Evolutionary conservation across 192 early-diverging fungal genomes (phyloP), one percentile per base, ranked within the genome.

Genomic region (Linnemannia zychae): DNA sequence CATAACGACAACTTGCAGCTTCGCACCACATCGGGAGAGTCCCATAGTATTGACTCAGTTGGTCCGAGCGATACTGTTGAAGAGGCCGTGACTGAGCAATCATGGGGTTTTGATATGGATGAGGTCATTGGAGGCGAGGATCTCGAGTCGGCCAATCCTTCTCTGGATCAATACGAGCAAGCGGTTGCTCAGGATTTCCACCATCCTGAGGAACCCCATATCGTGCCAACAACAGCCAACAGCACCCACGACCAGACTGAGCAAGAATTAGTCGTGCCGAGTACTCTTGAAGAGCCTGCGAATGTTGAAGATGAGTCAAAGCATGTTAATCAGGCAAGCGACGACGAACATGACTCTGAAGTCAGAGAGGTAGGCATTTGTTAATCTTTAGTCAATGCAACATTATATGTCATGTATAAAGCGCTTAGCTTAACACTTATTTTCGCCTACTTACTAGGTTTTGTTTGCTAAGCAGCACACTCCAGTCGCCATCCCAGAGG

Each of bases 261-360:
- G 9, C 57, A 63, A 22, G 28, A 63, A 28, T 47, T 44, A 2
- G 20, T 38, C 44, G 69, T 28, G 46, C 18, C 44, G 6, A 46
- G 44, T 5, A 38, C 36, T 24, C 2, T 6, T 38, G 40, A 38
- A 4, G 40, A 37, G 37, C 13, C 69, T 13, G 44, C 46, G 13
- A 12, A 63, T 3, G 28, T 24, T 63, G 24, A 31, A 33, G 57
- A 63, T 2, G 53, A 75, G 11, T 15, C 36, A 1, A 20, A 40
- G 31, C 75, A 68, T 1, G 16, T 28, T 33, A 7, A 22, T 37
- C 73, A 75, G 5, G 67, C 7, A 18, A 77, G 75, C 49, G 81
- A 82, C 65, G 66, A 82, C 46, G 83, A 85, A 22, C 69, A 85
- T 22, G 83, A 85, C 60, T 49, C 49, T 72, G 83, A 85, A 47